Conservation (phyloP, 2,329 filamentous ascomycete species). For the Zymoseptoria ardabiliae region DNA sequence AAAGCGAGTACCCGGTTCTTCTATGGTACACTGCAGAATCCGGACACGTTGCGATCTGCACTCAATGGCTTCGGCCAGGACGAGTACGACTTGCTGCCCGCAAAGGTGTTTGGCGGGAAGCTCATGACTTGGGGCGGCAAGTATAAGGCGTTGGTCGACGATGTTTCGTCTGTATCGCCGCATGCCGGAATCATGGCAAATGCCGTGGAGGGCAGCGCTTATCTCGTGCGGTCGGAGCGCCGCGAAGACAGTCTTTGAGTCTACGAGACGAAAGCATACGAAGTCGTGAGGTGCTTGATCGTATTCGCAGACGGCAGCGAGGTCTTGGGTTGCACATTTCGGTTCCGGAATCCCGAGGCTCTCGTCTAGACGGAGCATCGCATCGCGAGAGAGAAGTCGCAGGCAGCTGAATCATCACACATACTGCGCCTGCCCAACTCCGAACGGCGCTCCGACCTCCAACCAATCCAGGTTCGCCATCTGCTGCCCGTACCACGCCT, state of each 20-base stretch:
- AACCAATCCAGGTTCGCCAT: constrained; percentile 21
- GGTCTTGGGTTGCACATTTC: not conserved
- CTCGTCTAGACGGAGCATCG: not conserved
- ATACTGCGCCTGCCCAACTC: not conserved
- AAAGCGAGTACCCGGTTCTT: constrained; percentile 34
- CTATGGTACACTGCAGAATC: constrained; percentile 31
- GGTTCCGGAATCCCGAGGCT: not conserved
- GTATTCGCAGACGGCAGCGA: not conserved
- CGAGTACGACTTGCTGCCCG: constrained; percentile 19
- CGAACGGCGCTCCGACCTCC: constrained; percentile 3
- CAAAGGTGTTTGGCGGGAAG: constrained; percentile 25
- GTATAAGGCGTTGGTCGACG: constrained; percentile 35
- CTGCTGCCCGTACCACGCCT: constrained; percentile 22
- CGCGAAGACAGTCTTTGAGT: constrained; percentile 30
- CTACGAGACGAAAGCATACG: constrained; percentile 36
- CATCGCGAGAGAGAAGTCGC: not conserved
- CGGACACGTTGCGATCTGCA: constrained; percentile 25
- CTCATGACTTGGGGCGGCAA: constrained; percentile 31
- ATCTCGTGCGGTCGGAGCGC: constrained; percentile 24
- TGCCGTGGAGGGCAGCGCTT: constrained; percentile 27
- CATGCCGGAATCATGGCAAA: not conserved
- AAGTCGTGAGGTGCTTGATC: constrained; percentile 34
- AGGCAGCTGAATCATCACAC: not conserved
- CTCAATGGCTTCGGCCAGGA: constrained; percentile 19
- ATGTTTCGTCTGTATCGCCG: not conserved